A percentile compares a stretch with the other conserved stretches of the same genome.
Conservation (phyloP, 1,284 basidiomycete genomes). For the Papiliotrema flavescens region DNA sequence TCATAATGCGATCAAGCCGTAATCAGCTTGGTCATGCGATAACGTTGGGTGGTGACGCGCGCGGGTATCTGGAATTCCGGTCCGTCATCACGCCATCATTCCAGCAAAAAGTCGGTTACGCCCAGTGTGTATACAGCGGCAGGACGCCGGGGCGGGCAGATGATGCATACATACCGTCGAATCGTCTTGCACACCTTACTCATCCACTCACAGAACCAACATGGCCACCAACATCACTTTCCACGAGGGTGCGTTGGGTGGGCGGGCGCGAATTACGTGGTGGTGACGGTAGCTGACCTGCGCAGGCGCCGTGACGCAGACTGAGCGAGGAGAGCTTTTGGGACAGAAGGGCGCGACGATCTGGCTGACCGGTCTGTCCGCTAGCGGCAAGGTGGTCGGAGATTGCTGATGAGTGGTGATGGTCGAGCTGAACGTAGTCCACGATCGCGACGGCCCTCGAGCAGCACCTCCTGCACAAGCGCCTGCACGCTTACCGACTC, state of each 20-base stretch:
- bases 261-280: background rate
- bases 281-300: background rate
- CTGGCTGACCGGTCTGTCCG: constrained; percentile 93
- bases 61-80: too few species aligned
- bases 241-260: constrained; percentile 57
- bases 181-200: too few species aligned
- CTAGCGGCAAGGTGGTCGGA: constrained; percentile 72
- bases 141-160: too few species aligned
- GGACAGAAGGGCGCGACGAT: constrained; percentile 81
- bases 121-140: too few species aligned
- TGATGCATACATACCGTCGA: too few species aligned
- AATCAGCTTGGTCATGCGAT: too few species aligned
- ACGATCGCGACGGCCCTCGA: constrained; percentile 97
- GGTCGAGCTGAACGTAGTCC: constrained; percentile 58
- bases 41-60: too few species aligned
- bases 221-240: constrained; percentile 89
- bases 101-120: too few species aligned
- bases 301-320: constrained; percentile 65
- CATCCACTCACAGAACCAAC: background rate
- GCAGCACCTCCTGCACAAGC: constrained; percentile 84
- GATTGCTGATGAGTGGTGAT: background rate
- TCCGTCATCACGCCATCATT: too few species aligned
- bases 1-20: too few species aligned
- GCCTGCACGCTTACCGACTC: constrained; percentile 83
- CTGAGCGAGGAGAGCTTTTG: constrained; percentile 66